Evolutionary conservation across 305 asterid genomes (phyloP), one percentile per base, ranked within the genome.

Genomic region (Fraxinus platypoda): DNA sequence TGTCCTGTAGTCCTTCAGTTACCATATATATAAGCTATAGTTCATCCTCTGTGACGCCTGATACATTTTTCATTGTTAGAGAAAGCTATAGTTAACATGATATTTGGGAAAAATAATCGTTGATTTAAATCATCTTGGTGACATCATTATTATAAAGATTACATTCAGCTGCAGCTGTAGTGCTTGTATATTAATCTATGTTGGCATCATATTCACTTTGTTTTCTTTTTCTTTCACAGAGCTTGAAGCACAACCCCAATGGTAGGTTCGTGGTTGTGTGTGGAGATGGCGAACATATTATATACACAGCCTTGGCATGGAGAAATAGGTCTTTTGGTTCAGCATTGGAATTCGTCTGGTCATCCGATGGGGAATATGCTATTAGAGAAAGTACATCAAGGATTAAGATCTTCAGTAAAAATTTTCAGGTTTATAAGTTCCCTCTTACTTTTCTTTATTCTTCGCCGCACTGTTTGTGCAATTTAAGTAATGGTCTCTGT

Each of bases 251-350:
- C 89, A 95, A 94, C 82, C 97, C 98, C 66, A 95, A 92, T 88
- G 98, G 98, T 80, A 88, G 98, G 91, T 93, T 95, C 80, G 98
- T 95, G 34, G 97, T 94, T 85, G 98, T 92, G 38, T 94, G 98
- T 66, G 98, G 98, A 78, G 98, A 95, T 80, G 97, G 98, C 8
- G 98, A 95, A 85, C 93, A 91, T 88, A 90, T 94, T 78, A 95
- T 95, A 82, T 95, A 95, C 88, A 95, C 98, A 26, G 97, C 99
- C 71, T 86, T 95, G 91, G 99, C 99, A 6, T 94, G 99, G 99
- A 92, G 99, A 88, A 95, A 94, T 88, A 89, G 96, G 85, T 95
- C 98, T 66, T 95, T 91, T 87, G 98, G 98, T 79, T 88, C 95
- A 1, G 98, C 98, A 33, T 87, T 95, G 92, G 99, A 95, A 80